phyloP scores from a whole-genome alignment of 257 asterid genomes.

The Oldenlandia corymbosa region DNA sequence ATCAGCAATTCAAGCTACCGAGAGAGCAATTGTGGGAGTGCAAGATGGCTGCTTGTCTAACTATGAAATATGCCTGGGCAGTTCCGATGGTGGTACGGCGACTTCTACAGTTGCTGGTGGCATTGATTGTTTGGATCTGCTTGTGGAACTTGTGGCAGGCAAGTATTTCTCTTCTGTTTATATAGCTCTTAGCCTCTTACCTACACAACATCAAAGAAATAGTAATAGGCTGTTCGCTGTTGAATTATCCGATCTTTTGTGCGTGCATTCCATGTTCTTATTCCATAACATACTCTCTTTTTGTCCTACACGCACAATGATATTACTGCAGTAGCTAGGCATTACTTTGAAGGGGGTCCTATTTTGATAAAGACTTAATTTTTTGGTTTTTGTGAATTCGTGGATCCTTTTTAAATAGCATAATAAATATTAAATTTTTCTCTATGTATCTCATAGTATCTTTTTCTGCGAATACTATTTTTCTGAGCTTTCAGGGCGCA shows the following conservation, averaged over 20 bases:
- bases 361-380: too few species aligned
- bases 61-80: constrained; percentile 57
- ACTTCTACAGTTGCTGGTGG: constrained; percentile 78
- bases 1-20: constrained; percentile 62
- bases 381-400: too few species aligned
- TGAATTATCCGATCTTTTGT: not conserved
- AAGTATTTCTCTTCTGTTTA: constrained; percentile 5
- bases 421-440: not conserved
- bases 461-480: constrained; percentile 7
- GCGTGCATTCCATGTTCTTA: not conserved
- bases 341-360: too few species aligned
- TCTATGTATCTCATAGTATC: not conserved
- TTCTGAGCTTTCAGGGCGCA: constrained; percentile 52
- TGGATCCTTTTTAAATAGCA: not conserved
- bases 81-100: constrained; percentile 59
- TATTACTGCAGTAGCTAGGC: too few species aligned
- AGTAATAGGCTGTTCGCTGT: too few species aligned
- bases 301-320: not conserved
- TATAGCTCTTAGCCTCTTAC: not conserved
- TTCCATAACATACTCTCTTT: not conserved
- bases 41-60: constrained; percentile 51
- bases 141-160: constrained; percentile 80
- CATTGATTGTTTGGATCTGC: constrained; percentile 65
- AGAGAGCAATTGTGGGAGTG: constrained; percentile 88
- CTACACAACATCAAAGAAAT: too few species aligned